phyloP scores from a whole-genome alignment of 768 basidiomycete genomes.

The Psilocybe cyanescens region DNA sequence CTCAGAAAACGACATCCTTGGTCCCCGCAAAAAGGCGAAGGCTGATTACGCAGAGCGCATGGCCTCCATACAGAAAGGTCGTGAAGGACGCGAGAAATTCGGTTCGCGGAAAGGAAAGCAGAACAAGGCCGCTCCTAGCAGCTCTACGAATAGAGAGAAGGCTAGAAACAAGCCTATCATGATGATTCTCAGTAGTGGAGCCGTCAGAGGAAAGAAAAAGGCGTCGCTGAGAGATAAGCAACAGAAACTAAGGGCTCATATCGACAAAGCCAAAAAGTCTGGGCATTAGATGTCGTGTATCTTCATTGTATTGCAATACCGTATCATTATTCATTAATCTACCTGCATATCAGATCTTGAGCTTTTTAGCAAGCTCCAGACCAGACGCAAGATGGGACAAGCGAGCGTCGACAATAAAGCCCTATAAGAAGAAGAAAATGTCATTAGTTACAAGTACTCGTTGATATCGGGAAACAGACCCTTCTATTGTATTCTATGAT shows the following conservation, averaged over 20 bases:
- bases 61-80: slow-evolving; percentile 88
- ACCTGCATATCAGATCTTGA: slow-evolving; percentile 16
- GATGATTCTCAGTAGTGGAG: slow-evolving; percentile 84
- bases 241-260: slow-evolving; percentile 75
- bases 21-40: slow-evolving; percentile 92
- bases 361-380: slow-evolving; percentile 55
- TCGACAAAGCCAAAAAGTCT: slow-evolving; percentile 67
- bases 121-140: slow-evolving; percentile 79
- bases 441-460: slow-evolving; percentile 3
- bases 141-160: slow-evolving; percentile 92
- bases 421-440: slow-evolving; percentile 34
- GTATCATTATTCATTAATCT: slow-evolving; percentile 1
- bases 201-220: slow-evolving; percentile 84
- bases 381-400: slow-evolving; percentile 79
- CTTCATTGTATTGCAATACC: not conserved
- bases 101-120: slow-evolving; percentile 92
- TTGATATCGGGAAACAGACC: slow-evolving; percentile 35
- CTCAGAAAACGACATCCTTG: slow-evolving; percentile 90
- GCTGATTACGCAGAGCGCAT: slow-evolving; percentile 93
- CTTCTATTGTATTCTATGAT: slow-evolving; percentile 58
- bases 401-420: slow-evolving; percentile 74
- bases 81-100: slow-evolving; percentile 94
- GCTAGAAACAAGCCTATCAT: slow-evolving; percentile 93
- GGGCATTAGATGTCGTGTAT: slow-evolving; percentile 24
- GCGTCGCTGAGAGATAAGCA: slow-evolving; percentile 83